Evolutionary conservation across 2,329 filamentous ascomycete species (phyloP).

Genomic region (Coleophoma eucalyptorum): DNA sequence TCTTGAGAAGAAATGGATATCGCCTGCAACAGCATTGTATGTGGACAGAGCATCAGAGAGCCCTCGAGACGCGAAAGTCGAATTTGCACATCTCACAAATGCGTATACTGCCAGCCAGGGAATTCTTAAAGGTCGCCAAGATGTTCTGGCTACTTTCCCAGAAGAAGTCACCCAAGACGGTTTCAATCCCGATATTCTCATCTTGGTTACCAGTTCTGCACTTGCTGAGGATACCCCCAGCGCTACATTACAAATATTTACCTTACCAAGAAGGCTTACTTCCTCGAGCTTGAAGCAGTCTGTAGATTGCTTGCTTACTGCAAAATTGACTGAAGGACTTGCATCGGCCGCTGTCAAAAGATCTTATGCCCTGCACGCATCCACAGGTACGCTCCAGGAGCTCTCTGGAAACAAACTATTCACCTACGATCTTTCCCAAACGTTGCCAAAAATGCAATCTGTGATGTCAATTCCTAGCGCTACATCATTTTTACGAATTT

Average conservation of each 20-base stretch:
- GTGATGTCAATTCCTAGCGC: slow-evolving; percentile 46
- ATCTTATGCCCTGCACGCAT: slow-evolving; percentile 55
- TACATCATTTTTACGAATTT: slow-evolving; percentile 62
- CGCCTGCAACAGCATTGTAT: slow-evolving; percentile 29
- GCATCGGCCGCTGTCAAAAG: slow-evolving; percentile 3
- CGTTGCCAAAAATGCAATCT: slow-evolving; percentile 57
- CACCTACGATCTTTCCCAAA: slow-evolving; percentile 61
- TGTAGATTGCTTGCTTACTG: slow-evolving; percentile 23
- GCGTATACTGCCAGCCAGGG: slow-evolving; percentile 26
- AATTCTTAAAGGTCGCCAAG: slow-evolving; percentile 45
- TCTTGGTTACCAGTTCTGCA: slow-evolving; percentile 33
- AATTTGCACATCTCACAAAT: slow-evolving; percentile 27
- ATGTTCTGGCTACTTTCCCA: slow-evolving; percentile 47
- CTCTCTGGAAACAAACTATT: slow-evolving; percentile 49
- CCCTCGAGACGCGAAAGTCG: slow-evolving; percentile 26
- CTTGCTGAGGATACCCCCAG: slow-evolving; percentile 5
- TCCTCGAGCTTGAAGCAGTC: slow-evolving; percentile 17
- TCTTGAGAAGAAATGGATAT: slow-evolving; percentile 43
- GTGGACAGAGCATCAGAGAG: slow-evolving; percentile 29
- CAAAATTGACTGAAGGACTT: slow-evolving; percentile 10
- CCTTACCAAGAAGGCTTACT: slow-evolving; percentile 20
- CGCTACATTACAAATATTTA: slow-evolving; percentile 23
- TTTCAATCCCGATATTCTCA: slow-evolving; percentile 48
- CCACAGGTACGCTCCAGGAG: slow-evolving; percentile 60
- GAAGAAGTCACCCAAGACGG: slow-evolving; percentile 39